phyloP scores from a whole-genome alignment of 345 rosid species.

The Geranium rotundifolium region DNA sequence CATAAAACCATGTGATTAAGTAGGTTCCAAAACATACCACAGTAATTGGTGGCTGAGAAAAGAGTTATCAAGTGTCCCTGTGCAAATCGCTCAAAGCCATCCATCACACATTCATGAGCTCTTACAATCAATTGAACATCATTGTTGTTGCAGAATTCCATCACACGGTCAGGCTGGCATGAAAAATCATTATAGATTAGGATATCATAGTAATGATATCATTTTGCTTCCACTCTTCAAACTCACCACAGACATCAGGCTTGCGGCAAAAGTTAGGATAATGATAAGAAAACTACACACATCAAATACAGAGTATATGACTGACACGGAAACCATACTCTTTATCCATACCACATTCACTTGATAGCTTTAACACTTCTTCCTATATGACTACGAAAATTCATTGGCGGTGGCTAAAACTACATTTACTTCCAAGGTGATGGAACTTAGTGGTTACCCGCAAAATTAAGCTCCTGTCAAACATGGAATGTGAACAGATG shows the following conservation, averaged over 20 bases:
- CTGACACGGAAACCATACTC: too few species aligned
- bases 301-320: too few species aligned
- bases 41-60: conserved; percentile 94
- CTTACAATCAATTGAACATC: conserved; percentile 96
- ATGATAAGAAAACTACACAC: background rate
- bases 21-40: conserved; percentile 38
- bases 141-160: conserved; percentile 97
- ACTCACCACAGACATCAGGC: too few species aligned
- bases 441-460: background rate
- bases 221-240: too few species aligned
- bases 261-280: too few species aligned
- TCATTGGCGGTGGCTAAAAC: background rate
- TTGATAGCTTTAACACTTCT: too few species aligned
- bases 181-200: conserved; percentile 13
- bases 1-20: background rate
- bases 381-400: too few species aligned
- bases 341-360: too few species aligned
- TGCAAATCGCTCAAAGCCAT: conserved; percentile 96
- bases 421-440: background rate
- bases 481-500: too few species aligned
- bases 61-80: conserved; percentile 95
- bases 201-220: background rate
- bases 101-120: conserved; percentile 99
- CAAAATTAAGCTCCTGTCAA: background rate
- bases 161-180: conserved; percentile 93